Evolutionary conservation across 192 early-diverging fungal species (phyloP), one percentile per base, ranked within the genome.

Genomic region (Coemansia sp.): DNA sequence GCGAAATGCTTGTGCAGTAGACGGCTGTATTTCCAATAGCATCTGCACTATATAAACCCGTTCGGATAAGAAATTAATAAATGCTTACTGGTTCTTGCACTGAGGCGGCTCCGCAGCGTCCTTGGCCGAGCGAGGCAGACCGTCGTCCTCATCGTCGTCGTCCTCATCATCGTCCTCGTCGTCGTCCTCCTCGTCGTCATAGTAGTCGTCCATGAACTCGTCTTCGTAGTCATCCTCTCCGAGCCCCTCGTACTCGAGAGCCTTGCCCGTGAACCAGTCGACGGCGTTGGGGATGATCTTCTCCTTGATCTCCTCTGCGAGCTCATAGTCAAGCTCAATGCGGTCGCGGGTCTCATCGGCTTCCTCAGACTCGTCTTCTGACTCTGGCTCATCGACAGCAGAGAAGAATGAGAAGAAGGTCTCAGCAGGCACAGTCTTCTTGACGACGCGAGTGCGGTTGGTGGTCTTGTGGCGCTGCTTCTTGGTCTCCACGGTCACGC

Each of bases 181-280:
- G 26, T 71, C 71, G 14, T 79, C 81, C 34, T 72, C 70, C 14
- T 74, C 72, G 17, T 80, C 77, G 48, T 76, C 60, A 68, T 82
- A 73, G 65, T 73, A 58, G 39, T 74, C 74, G 56, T 64, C 62
- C 55, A 67, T 56, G 59, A 59, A 67, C 27, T 76, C 74, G 22
- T 82, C 80, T 34, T 67, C 62, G 32, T 74, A 58, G 3, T 73
- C 65, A 27, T 74, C 62, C 50, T 67, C 67, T 22, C 67, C 74
- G 18, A 78, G 65, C 10, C 70, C 74, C 61, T 76, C 80, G 77
- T 90, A 92, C 60, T 89, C 86, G 37, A 98, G 83, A 40, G 97
- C 97, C 75, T 93, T 90, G 70, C 97, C 97, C 18, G 97, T 98
- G 83, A 98, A 99, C 91, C 93, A 99, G 82, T 98, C 94, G 59